Conservation (phyloP, 2,329 filamentous ascomycete genomes). For the Ceratocystis smalleyi region DNA sequence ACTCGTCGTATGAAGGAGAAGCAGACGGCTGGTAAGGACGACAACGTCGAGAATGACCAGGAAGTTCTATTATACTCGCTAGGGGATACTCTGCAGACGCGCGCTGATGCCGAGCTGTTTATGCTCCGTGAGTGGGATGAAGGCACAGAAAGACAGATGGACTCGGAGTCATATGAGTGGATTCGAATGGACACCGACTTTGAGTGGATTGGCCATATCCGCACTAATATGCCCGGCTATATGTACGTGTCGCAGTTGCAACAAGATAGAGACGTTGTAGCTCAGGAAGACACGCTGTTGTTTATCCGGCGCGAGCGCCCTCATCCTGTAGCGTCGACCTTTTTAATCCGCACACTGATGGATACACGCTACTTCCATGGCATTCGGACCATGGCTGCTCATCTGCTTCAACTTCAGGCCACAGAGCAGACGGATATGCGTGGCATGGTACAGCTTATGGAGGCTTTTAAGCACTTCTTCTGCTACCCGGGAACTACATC, state of each 20-base stretch:
- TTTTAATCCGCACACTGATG: constrained; percentile 76
- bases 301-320: constrained; percentile 52
- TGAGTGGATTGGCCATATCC: constrained; percentile 86
- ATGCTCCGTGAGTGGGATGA: constrained; percentile 74
- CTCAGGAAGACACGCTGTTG: constrained; percentile 63
- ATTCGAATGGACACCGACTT: constrained; percentile 96
- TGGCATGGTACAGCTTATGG: constrained; percentile 69
- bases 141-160: constrained; percentile 81
- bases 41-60: constrained; percentile 14
- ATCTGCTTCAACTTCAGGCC: constrained; percentile 62
- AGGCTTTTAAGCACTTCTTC: constrained; percentile 75
- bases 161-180: constrained; percentile 95
- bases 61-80: constrained; percentile 72
- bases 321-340: constrained; percentile 72
- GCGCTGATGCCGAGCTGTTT: constrained; percentile 74
- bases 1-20: constrained; percentile 72
- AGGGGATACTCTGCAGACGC: constrained; percentile 72
- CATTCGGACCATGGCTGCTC: constrained; percentile 71
- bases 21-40: constrained; percentile 28
- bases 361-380: constrained; percentile 88
- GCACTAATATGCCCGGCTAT: constrained; percentile 70
- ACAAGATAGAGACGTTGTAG: constrained; percentile 90
- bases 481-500: constrained; percentile 65
- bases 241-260: constrained; percentile 98
- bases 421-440: constrained; percentile 52